Percentiles rank a stretch among this genome's conserved stretches.
Conservation (phyloP, 352 stramenopile species). For the Phytophthora pini region DNA sequence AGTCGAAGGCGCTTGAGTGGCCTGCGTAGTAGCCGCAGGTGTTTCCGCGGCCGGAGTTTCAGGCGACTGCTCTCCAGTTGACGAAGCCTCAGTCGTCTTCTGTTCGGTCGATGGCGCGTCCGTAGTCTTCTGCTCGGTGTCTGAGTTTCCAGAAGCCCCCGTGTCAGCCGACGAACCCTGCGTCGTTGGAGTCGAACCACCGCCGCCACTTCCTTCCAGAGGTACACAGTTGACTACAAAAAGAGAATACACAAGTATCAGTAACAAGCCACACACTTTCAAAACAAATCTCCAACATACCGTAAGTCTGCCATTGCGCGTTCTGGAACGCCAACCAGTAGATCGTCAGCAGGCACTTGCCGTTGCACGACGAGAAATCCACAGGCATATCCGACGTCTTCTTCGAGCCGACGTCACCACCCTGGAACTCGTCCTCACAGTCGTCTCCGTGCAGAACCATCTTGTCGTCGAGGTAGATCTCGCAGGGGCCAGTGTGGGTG, state of each 20-base stretch:
- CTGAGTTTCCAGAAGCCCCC: not conserved
- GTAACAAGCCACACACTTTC: not conserved
- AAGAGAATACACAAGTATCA: not conserved
- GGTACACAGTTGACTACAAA: conserved; percentile 30
- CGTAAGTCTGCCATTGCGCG: conserved; percentile 46
- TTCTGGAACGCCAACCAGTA: conserved; percentile 59
- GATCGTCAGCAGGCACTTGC: conserved; percentile 48
- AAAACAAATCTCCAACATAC: conserved; percentile 14
- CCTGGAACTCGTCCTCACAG: conserved; percentile 43
- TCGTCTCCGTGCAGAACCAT: conserved; percentile 41
- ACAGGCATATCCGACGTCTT: conserved; percentile 36
- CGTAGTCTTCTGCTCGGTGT: not conserved
- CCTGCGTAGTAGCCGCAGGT: not conserved
- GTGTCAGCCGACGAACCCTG: conserved; percentile 2
- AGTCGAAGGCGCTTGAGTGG: not conserved
- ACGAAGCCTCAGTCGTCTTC: not conserved
- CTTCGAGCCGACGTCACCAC: conserved; percentile 20
- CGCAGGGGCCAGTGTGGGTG: conserved; percentile 42
- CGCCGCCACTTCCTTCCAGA: conserved; percentile 18
- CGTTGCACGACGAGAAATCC: conserved; percentile 48
- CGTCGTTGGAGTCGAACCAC: not conserved
- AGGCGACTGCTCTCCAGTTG: not conserved
- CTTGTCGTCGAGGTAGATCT: conserved; percentile 53
- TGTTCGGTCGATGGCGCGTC: not conserved
- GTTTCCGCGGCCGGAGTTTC: not conserved